phyloP scores from a whole-genome alignment of 352 stramenopile species.

The Pythium pyrilobum region DNA sequence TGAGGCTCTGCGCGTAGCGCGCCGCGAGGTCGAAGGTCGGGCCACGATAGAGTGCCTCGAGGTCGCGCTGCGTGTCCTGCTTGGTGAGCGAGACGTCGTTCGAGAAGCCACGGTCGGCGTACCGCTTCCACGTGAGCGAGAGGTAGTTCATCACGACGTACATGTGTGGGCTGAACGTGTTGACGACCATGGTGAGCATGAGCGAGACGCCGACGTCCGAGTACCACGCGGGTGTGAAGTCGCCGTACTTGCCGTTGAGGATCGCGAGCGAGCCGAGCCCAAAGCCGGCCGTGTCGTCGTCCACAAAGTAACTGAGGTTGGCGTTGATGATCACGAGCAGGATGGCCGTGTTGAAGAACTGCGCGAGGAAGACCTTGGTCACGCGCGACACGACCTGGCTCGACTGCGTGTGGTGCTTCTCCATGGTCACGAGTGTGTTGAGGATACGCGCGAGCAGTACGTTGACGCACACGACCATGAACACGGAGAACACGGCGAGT shows the following conservation, averaged over 20 bases:
- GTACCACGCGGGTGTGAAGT: slow-evolving; percentile 77
- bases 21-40: slow-evolving; percentile 70
- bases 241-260: slow-evolving; percentile 67
- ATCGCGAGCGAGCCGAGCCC: slow-evolving; percentile 35
- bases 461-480: slow-evolving; percentile 73
- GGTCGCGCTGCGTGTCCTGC: slow-evolving; percentile 80
- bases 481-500: slow-evolving; percentile 54
- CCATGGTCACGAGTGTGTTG: slow-evolving; percentile 59
- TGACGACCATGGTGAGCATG: slow-evolving; percentile 83
- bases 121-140: slow-evolving; percentile 41
- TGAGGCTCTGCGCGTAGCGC: slow-evolving; percentile 73
- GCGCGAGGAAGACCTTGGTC: slow-evolving; percentile 70
- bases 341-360: slow-evolving; percentile 81
- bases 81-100: slow-evolving; percentile 58
- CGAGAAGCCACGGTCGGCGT: slow-evolving; percentile 52
- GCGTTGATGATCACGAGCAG: slow-evolving; percentile 78
- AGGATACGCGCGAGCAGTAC: slow-evolving; percentile 58
- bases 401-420: slow-evolving; percentile 78
- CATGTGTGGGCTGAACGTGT: slow-evolving; percentile 64
- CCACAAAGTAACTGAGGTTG: slow-evolving; percentile 66
- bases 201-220: slow-evolving; percentile 71
- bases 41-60: slow-evolving; percentile 71
- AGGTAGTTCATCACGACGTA: slow-evolving; percentile 59
- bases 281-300: slow-evolving; percentile 17
- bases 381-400: slow-evolving; percentile 66